Evolutionary conservation across 2,329 filamentous ascomycete genomes (phyloP).

Genomic region (Fusarium sp.): DNA sequence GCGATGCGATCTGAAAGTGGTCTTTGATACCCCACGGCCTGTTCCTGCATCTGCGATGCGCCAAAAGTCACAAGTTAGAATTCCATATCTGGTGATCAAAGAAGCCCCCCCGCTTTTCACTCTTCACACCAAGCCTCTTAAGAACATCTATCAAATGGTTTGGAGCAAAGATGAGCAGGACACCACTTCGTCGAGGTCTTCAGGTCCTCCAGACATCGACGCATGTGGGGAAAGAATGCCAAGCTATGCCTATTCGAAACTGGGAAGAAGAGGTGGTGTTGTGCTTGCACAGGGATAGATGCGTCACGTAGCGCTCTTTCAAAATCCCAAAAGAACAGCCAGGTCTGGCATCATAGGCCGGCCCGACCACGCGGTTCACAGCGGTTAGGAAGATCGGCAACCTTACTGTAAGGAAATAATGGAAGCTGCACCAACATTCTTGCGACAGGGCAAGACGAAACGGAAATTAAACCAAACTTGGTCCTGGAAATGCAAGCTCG

Average conservation of each 20-base stretch:
- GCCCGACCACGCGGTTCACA: conserved; percentile 34
- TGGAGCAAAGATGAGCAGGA: conserved; percentile 26
- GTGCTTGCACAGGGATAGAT: conserved; percentile 37
- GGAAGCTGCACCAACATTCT: conserved; percentile 14
- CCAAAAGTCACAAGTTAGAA: conserved; percentile 28
- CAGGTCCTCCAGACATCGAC: conserved; percentile 18
- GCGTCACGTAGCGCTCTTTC: conserved; percentile 29
- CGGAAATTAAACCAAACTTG: conserved; percentile 30
- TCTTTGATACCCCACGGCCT: conserved; percentile 13
- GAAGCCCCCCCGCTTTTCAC: conserved; percentile 16
- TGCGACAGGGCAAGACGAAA: conserved; percentile 5
- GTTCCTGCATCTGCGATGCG: conserved; percentile 40
- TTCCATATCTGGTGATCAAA: conserved; percentile 35
- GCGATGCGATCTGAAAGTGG: conserved; percentile 13
- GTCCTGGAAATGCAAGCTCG: conserved; percentile 15
- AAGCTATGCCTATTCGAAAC: conserved; percentile 25
- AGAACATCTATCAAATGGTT: conserved; percentile 5
- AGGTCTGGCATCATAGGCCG: conserved; percentile 44
- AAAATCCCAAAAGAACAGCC: conserved; percentile 29
- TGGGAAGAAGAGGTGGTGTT: conserved; percentile 22
- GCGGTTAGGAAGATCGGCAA: conserved; percentile 39
- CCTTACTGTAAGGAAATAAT: conserved; percentile 24
- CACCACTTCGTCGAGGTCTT: conserved; percentile 23
- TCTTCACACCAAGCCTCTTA: conserved; percentile 8
- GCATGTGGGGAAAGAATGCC: conserved; percentile 31